These are phyloP conservation scores for Solanum sejunctum DNA, from an alignment of 257 asterid species.

Conservation along the genomic window DNA sequence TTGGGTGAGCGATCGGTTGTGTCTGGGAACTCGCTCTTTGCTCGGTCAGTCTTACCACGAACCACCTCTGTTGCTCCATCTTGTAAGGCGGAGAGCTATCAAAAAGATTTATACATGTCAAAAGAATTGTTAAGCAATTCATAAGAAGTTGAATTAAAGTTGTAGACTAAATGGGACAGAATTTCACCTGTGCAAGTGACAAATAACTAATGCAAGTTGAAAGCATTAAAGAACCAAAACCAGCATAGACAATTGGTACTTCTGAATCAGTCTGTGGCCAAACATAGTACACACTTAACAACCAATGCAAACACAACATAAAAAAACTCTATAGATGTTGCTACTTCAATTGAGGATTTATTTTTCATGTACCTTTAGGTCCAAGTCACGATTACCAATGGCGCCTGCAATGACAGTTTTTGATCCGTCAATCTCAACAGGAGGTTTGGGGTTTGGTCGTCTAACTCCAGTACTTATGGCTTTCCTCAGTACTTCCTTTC, in stretches of 20 bases:
- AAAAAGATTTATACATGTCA: background rate
- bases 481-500: conserved; percentile 79
- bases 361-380: conserved; percentile 48
- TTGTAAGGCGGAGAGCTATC: conserved; percentile 75
- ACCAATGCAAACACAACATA: background rate
- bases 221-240: conserved; percentile 85
- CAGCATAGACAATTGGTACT: conserved; percentile 74
- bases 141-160: background rate
- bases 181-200: conserved; percentile 74
- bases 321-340: background rate
- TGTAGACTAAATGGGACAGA: background rate
- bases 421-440: conserved; percentile 61
- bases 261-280: conserved; percentile 46
- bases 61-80: conserved; percentile 65
- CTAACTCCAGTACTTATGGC: conserved; percentile 66
- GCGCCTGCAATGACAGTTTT: conserved; percentile 51
- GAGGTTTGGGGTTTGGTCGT: conserved; percentile 73
- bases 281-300: background rate
- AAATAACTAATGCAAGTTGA: conserved; percentile 81
- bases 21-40: conserved; percentile 66
- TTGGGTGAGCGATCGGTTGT: conserved; percentile 56
- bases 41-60: conserved; percentile 83
- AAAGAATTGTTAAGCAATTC: background rate
- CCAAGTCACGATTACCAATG: conserved; percentile 72
- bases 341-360: background rate